phyloP scores from a whole-genome alignment of 169 alveolate species.

The Perkinsus olseni region DNA sequence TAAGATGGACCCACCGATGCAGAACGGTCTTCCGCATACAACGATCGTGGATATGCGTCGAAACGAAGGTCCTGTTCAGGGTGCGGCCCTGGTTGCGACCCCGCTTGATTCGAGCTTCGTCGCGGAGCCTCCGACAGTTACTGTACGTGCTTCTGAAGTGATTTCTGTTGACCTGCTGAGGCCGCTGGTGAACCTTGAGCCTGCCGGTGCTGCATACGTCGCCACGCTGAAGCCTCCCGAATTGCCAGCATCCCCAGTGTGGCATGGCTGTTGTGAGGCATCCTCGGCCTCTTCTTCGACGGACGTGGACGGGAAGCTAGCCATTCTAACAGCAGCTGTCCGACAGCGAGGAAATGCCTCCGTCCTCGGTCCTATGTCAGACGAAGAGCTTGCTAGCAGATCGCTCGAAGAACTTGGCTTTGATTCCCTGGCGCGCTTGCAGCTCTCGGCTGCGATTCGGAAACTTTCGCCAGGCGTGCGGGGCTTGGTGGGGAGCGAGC shows the following conservation, averaged over 20 bases:
- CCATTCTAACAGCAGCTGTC: background rate
- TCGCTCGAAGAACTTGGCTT: background rate
- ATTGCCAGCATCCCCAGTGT: background rate
- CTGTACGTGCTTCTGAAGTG: background rate
- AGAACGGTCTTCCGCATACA: background rate
- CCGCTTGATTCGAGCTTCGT: background rate
- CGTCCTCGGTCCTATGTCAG: background rate
- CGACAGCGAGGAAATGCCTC: background rate
- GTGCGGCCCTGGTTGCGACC: background rate
- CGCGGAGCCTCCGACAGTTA: background rate
- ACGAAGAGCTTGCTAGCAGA: background rate
- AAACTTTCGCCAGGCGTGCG: background rate
- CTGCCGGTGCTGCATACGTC: background rate
- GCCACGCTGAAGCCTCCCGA: background rate
- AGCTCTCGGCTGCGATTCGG: background rate
- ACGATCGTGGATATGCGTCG: background rate
- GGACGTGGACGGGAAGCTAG: background rate
- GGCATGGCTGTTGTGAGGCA: background rate
- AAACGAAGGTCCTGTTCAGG: background rate
- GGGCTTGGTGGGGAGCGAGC: background rate
- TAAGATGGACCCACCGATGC: background rate
- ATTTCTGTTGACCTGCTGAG: background rate
- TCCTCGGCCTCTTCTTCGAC: background rate
- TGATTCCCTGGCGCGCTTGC: background rate
- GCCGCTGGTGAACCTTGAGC: background rate